Percentiles rank a stretch among this genome's conserved stretches.
These are phyloP conservation scores for Neoboletus magnificus DNA, from an alignment of 768 basidiomycete genomes.

Conservation along the genomic window DNA sequence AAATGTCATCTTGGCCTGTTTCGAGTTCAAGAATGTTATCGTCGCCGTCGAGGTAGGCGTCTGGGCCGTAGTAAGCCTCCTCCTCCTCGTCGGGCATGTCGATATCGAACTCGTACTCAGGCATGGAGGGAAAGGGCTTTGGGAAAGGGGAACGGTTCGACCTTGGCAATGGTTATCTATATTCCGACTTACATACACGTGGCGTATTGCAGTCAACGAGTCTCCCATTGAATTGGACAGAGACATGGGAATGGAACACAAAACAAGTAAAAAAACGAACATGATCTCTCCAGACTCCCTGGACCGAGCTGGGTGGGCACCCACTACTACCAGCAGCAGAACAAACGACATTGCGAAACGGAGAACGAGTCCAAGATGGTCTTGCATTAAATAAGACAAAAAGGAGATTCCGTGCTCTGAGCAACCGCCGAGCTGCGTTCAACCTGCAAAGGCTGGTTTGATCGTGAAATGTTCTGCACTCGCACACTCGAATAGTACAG, in stretches of 20 bases:
- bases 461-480: not conserved
- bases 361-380: not conserved
- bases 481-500: not conserved
- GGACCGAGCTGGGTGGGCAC: not conserved
- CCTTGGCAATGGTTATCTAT: constrained; percentile 1
- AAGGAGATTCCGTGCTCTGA: not conserved
- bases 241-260: not conserved
- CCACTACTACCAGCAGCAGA: not conserved
- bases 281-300: not conserved
- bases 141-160: not conserved
- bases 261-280: not conserved
- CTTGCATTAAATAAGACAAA: not conserved
- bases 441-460: not conserved
- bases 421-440: not conserved
- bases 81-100: constrained; percentile 27
- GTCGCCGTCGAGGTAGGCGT: constrained; percentile 34
- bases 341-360: not conserved
- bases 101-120: constrained; percentile 19
- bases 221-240: not conserved
- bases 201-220: not conserved
- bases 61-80: constrained; percentile 33
- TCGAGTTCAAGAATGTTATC: constrained; percentile 36
- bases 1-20: constrained; percentile 22
- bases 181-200: constrained; percentile 6
- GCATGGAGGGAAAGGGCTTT: constrained; percentile 12